Evolutionary conservation across 768 basidiomycete genomes (phyloP).

Genomic region (Suillus americanus): DNA sequence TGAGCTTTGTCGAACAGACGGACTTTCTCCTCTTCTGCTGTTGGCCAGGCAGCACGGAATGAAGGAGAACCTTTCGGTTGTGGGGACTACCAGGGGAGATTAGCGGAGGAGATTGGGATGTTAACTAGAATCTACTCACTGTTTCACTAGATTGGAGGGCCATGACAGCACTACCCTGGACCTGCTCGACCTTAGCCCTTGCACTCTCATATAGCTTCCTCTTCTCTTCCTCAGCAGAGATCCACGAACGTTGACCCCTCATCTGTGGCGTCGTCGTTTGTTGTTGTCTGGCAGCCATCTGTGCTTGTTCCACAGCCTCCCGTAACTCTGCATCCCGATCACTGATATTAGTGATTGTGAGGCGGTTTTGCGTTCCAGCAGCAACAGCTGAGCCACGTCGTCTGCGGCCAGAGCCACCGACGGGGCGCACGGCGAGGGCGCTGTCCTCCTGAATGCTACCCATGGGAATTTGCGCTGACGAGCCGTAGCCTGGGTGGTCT

Average conservation of each 20-base stretch:
- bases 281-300: slow-evolving; percentile 19
- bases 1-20: slow-evolving; percentile 70
- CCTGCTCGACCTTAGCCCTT: slow-evolving; percentile 36
- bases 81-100: slow-evolving; percentile 10
- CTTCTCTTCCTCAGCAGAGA: slow-evolving; percentile 48
- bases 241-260: slow-evolving; percentile 24
- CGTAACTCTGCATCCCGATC: slow-evolving; percentile 32
- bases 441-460: slow-evolving; percentile 27
- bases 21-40: slow-evolving; percentile 77
- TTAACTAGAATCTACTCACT: not conserved
- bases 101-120: slow-evolving; percentile 13
- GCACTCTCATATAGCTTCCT: slow-evolving; percentile 38
- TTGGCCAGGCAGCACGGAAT: slow-evolving; percentile 43
- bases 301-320: slow-evolving; percentile 46
- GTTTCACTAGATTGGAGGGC: slow-evolving; percentile 2
- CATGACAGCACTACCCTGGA: slow-evolving; percentile 35
- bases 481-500: slow-evolving; percentile 29
- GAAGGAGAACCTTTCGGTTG: slow-evolving; percentile 15
- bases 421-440: slow-evolving; percentile 10
- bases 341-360: slow-evolving; percentile 43
- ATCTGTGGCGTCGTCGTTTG: slow-evolving; percentile 26
- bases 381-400: slow-evolving; percentile 31
- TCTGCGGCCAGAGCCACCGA: slow-evolving; percentile 19
- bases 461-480: slow-evolving; percentile 19
- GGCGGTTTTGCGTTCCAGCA: slow-evolving; percentile 27